Conservation (phyloP, 768 basidiomycete species). For the Suillus alpinus region DNA sequence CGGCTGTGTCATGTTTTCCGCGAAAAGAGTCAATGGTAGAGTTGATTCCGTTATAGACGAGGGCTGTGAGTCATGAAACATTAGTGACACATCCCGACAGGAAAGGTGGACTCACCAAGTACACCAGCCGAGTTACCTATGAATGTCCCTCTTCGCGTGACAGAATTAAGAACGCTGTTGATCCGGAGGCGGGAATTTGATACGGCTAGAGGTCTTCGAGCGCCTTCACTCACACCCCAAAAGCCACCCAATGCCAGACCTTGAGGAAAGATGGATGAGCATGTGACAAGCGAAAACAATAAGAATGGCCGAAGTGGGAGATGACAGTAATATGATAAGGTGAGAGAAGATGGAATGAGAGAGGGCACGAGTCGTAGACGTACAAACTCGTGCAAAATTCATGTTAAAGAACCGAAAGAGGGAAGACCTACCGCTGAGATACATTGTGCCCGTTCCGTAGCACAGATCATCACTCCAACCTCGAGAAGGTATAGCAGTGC, state of each 20-base stretch:
- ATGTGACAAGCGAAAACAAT: slow-evolving; percentile 85
- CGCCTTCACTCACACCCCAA: slow-evolving; percentile 96
- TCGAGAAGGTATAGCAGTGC: slow-evolving; percentile 88
- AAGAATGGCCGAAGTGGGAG: slow-evolving; percentile 62
- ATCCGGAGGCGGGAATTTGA: slow-evolving; percentile 86
- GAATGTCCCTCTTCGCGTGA: slow-evolving; percentile 95
- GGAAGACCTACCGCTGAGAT: slow-evolving; percentile 84
- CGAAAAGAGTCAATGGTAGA: slow-evolving; percentile 86
- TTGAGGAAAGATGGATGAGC: slow-evolving; percentile 60
- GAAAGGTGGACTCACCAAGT: slow-evolving; percentile 67
- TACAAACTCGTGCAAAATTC: slow-evolving; percentile 45
- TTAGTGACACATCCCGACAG: slow-evolving; percentile 38
- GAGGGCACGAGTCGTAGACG: slow-evolving; percentile 52
- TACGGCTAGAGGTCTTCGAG: slow-evolving; percentile 81
- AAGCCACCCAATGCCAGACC: slow-evolving; percentile 92
- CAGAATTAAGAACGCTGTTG: slow-evolving; percentile 95
- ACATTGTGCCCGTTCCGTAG: slow-evolving; percentile 99
- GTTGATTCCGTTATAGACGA: slow-evolving; percentile 95
- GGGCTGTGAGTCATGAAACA: slow-evolving; percentile 54
- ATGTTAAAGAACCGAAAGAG: slow-evolving; percentile 53
- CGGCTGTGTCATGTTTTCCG: slow-evolving; percentile 87
- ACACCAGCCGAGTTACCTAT: slow-evolving; percentile 98
- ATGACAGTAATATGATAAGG: slow-evolving; percentile 63
- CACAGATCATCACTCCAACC: slow-evolving; percentile 99
- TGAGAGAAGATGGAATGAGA: slow-evolving; percentile 49